Percentiles rank a stretch among this genome's conserved stretches.
Evolutionary conservation across 345 rosid genomes (phyloP).

Genomic region (Hibiscus tridactylites): DNA sequence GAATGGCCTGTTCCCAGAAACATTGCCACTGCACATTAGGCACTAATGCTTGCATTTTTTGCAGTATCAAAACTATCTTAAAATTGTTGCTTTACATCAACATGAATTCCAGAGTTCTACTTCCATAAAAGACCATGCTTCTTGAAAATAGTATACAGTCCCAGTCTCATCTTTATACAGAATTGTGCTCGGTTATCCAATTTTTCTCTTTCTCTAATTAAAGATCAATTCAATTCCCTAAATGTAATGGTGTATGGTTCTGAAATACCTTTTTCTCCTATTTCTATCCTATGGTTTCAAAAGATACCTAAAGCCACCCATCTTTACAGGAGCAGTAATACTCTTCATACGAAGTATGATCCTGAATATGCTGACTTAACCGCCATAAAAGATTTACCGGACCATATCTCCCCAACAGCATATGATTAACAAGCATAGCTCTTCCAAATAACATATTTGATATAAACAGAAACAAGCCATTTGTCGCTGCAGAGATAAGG

Average conservation of each 20-base stretch:
- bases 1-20: background rate
- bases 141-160: background rate
- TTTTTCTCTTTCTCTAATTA: too few species aligned
- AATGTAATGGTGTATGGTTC: background rate
- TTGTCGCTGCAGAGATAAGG: background rate
- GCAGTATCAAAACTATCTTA: too few species aligned
- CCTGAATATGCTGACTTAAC: background rate
- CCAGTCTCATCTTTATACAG: background rate
- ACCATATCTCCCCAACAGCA: background rate
- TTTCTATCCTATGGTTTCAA: background rate
- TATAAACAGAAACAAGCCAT: background rate
- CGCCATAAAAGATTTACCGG: background rate
- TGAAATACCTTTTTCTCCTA: background rate
- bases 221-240: too few species aligned
- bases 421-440: background rate
- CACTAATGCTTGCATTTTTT: too few species aligned
- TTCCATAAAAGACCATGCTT: background rate
- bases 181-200: background rate
- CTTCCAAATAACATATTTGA: background rate
- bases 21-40: too few species aligned
- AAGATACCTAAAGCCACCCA: background rate
- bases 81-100: background rate
- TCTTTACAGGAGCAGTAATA: background rate
- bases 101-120: background rate
- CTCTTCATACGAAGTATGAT: background rate